These are phyloP conservation scores for Citrus sp. DNA, from an alignment of 345 rosid genomes.

Conservation along the genomic window DNA sequence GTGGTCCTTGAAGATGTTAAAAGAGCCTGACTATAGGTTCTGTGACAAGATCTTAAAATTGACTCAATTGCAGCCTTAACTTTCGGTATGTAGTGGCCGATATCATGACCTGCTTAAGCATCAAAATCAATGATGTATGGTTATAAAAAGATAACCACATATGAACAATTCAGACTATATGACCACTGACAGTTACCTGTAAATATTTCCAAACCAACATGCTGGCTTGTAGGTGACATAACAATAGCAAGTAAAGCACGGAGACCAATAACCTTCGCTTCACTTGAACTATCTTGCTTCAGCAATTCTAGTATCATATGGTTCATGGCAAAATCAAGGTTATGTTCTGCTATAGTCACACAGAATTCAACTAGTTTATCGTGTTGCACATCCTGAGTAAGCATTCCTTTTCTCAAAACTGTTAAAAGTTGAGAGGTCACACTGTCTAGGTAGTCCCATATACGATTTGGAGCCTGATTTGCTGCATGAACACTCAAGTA, in stretches of 20 bases:
- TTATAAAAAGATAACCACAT: slow-evolving; percentile 8
- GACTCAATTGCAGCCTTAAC: slow-evolving; percentile 98
- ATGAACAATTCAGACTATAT: slow-evolving; percentile 16
- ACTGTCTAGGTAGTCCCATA: slow-evolving; percentile 98
- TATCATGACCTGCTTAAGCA: slow-evolving; percentile 63
- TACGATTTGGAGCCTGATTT: slow-evolving; percentile 84
- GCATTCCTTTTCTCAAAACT: slow-evolving; percentile 85
- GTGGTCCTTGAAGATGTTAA: slow-evolving; percentile 86
- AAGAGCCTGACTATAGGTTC: slow-evolving; percentile 85
- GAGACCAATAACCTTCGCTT: slow-evolving; percentile 95
- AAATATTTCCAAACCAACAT: slow-evolving; percentile 87
- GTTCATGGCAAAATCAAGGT: slow-evolving; percentile 98
- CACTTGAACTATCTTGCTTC: slow-evolving; percentile 92
- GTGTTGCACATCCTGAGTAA: slow-evolving; percentile 94
- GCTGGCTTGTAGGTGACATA: slow-evolving; percentile 84
- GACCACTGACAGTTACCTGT: slow-evolving; percentile 46
- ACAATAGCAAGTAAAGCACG: slow-evolving; percentile 95
- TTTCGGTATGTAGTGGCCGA: slow-evolving; percentile 92
- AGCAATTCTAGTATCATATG: slow-evolving; percentile 95
- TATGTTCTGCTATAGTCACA: slow-evolving; percentile 94
- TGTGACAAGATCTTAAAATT: slow-evolving; percentile 84
- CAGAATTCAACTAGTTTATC: slow-evolving; percentile 98
- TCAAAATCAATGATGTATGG: slow-evolving; percentile 20
- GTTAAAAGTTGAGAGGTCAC: slow-evolving; percentile 95
- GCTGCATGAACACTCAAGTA: slow-evolving; percentile 95